Base-by-base conservation (phyloP, 768 basidiomycete genomes). In the Psilocybe cyanescens region DNA sequence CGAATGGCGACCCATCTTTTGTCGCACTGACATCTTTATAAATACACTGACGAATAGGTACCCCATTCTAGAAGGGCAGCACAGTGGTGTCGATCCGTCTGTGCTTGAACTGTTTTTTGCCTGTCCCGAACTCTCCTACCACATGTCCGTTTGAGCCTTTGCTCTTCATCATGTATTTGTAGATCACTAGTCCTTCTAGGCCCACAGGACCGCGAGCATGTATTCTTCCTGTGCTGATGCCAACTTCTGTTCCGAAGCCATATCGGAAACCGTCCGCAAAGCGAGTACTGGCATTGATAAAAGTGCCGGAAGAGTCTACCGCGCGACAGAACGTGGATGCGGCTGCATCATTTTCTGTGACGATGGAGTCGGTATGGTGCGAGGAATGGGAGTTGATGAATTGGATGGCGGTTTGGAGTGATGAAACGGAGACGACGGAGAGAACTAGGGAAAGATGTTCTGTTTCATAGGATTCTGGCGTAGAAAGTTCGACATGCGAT, bases 201-300 rank as follows among this genome's bases (percentile, higher is more conserved):
- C 97, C 97, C 1, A 99, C 97, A 0, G 97, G 97, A 3, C 97
- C 97, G 45, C 97, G 83, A 14, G 97, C 96, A 70, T 99, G 97
- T 58, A 97, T 97, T 70, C 92, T 88, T 1, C 97, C 96, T 0
- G 97, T 99, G 72, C 91, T 92, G 69, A 99, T 97, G 8, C 97
- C 97, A 0, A 99, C 97, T 75, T 99, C 97, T 4, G 97, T 96
- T 2, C 97, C 97, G 66, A 97, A 95, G 0, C 97, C 97, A 71
- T 95, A 99, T 62, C 97, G 78, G 76, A 96, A 97, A 11, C 97
- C 97, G 74, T 99, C 97, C 0, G 96, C 90, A 72, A 99, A 99
- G 39, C 97, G 85, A 8, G 97, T 98, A 70, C 91, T 94, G 6
- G 96, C 96, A 68, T 99, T 99, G 61, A 97, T 84, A 69, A 91